Base-by-base conservation (phyloP, 1,284 basidiomycete species). In the Uromyces viciae-fabae region DNA sequence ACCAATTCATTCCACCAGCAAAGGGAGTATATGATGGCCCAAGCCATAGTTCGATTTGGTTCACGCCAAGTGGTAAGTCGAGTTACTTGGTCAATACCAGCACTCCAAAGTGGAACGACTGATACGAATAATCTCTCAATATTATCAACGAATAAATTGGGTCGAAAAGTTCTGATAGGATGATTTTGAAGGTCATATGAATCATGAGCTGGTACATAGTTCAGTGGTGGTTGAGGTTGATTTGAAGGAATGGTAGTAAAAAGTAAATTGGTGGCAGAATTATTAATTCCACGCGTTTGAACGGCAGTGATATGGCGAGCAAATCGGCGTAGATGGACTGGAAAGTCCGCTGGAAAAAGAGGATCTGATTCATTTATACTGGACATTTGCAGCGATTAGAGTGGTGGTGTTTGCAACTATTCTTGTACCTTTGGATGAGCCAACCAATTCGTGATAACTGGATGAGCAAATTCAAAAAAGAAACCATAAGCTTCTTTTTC, bases 161-260 rank as follows among this genome's bases (percentile, higher is more conserved):
- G 56, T 31, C 73, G 73, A 42, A 58, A 75, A 17, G 56, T 31
- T 31, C 17, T 60, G 38, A 42, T 31, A 56, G 73, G 73, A 60
- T 75, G 56, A 38, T 60, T 33, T 62, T 75, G 49, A 42, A 75
- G 73, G 46, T 75, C 73, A 75, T 75, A 75, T 28, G 54, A 62
- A 46, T 75, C 73, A 40, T 75, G 25, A 25, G 71, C 71, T 36
- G 71, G 71, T 3, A 15, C 71, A 38, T 73, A 56, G 38, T 36
- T 33, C n/a, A 56, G 38, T 5, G 73, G 73, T 22, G 73, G 54
- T 46, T 28, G 8, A 22, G 73, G 73, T n/a, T 75, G 54, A 31
- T 75, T 43, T 31, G 73, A 43, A 15, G 40, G 5, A 43, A n/a
- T 36, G 25, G n/a, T 62, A 22, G 58, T 28, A 62, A 75, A 75